Percentiles rank a stretch among this genome's conserved stretches.
Conservation (phyloP, 164 flowering plant species). For the Chimonanthus praecox region DNA sequence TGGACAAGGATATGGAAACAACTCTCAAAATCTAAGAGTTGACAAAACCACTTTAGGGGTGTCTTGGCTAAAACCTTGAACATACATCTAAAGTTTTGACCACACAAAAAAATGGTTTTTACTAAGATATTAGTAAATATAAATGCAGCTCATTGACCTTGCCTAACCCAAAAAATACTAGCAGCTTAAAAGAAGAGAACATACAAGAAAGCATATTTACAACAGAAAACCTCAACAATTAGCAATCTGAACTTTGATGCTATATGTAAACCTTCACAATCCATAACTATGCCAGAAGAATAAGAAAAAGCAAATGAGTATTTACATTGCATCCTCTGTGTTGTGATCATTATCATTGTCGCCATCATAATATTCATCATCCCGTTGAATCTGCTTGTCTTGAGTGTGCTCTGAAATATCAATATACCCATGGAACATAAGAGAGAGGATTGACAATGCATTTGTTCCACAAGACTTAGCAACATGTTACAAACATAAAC, state of each 20-base stretch:
- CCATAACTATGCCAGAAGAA: not conserved
- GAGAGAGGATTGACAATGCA: not conserved
- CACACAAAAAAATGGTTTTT: too few species aligned
- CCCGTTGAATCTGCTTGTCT: constrained; percentile 91
- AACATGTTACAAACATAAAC: not conserved
- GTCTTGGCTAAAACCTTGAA: too few species aligned
- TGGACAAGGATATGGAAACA: too few species aligned
- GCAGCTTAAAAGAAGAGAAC: not conserved
- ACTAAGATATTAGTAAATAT: too few species aligned
- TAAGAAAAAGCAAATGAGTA: not conserved
- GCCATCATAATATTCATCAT: constrained; percentile 88
- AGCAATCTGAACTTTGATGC: not conserved
- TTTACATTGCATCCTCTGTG: constrained; percentile 44
- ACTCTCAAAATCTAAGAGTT: too few species aligned
- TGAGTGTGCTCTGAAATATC: constrained; percentile 63
- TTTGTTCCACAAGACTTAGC: not conserved
- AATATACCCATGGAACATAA: not conserved
- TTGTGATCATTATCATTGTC: constrained; percentile 88
- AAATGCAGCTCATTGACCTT: not conserved
- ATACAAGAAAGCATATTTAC: not conserved
- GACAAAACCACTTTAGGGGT: too few species aligned
- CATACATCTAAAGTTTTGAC: too few species aligned
- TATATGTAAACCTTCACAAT: not conserved
- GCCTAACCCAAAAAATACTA: not conserved
- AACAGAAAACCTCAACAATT: not conserved